Conservation (phyloP, 768 basidiomycete genomes). For the Leccinum incarnatum region DNA sequence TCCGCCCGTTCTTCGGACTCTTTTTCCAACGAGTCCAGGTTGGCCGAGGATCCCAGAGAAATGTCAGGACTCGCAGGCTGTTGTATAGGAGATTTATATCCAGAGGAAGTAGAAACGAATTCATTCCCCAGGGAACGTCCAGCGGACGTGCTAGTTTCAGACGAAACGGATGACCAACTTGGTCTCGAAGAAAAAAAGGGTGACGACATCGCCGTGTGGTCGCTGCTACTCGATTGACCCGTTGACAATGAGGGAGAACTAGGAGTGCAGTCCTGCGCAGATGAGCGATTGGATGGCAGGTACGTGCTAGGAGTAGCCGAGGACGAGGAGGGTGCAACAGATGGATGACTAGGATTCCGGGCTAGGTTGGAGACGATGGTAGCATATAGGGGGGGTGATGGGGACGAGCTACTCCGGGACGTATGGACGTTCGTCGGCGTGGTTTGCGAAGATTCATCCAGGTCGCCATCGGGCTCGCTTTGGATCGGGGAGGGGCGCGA, state of each 20-base stretch:
- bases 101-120: conserved; percentile 4
- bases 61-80: conserved; percentile 24
- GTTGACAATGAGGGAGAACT: conserved; percentile 16
- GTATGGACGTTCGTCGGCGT: conserved; percentile 6
- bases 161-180: conserved; percentile 26
- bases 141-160: conserved; percentile 18
- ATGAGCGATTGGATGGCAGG: conserved; percentile 12
- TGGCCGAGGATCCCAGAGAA: conserved; percentile 17
- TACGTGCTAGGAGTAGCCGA: conserved; percentile 2
- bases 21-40: conserved; percentile 18
- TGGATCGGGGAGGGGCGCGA: conserved; percentile 21
- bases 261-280: conserved; percentile 10
- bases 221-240: conserved; percentile 15
- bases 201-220: conserved; percentile 12
- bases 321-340: conserved; percentile 9
- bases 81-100: conserved; percentile 18
- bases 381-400: conserved; percentile 25
- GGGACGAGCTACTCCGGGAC: conserved; percentile 7
- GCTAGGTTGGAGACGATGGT: conserved; percentile 23
- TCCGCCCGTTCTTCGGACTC: conserved; percentile 16
- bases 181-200: conserved; percentile 12
- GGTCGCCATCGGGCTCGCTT: conserved; percentile 9
- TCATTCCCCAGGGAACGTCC: conserved; percentile 19
- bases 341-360: conserved; percentile 10
- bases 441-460: conserved; percentile 2